A percentile compares a stretch with the other conserved stretches of the same genome.
These are phyloP conservation scores for Xylaria sp. DNA, from an alignment of 2,329 filamentous ascomycete species.

Conservation along the genomic window DNA sequence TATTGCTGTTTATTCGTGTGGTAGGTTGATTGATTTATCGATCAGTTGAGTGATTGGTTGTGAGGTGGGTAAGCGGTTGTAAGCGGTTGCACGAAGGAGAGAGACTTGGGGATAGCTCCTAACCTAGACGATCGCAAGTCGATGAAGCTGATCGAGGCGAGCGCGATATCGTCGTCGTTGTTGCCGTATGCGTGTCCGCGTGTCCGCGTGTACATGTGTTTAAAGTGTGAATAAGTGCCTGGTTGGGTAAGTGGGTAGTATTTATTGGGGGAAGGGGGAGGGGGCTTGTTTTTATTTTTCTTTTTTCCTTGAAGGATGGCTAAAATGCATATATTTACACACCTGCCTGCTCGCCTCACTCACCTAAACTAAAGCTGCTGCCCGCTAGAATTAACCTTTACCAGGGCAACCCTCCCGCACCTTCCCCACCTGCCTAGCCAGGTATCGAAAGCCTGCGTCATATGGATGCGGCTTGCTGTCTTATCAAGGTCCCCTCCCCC, in stretches of 20 bases:
- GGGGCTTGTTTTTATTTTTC: not conserved
- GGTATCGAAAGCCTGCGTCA: constrained; percentile 22
- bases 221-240: not conserved
- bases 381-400: constrained; percentile 13
- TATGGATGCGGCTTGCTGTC: constrained; percentile 10
- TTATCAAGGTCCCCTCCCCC: not conserved
- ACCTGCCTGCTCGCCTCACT: too few relatives aligned
- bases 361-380: not conserved
- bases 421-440: not conserved
- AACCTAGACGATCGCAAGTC: not conserved
- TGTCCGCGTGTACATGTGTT: not conserved
- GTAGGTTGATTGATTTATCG: not conserved
- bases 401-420: constrained; percentile 11
- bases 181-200: not conserved
- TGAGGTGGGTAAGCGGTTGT: too few relatives aligned
- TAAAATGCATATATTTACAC: not conserved
- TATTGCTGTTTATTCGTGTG: not conserved
- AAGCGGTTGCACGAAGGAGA: not conserved
- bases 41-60: not conserved
- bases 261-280: not conserved
- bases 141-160: not conserved
- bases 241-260: not conserved
- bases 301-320: not conserved
- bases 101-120: not conserved
- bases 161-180: constrained; percentile 1